Evolutionary conservation across 2,329 filamentous ascomycete genomes (phyloP), one percentile per base, ranked within the genome.

Genomic region (Dactylonectria estremocensis): DNA sequence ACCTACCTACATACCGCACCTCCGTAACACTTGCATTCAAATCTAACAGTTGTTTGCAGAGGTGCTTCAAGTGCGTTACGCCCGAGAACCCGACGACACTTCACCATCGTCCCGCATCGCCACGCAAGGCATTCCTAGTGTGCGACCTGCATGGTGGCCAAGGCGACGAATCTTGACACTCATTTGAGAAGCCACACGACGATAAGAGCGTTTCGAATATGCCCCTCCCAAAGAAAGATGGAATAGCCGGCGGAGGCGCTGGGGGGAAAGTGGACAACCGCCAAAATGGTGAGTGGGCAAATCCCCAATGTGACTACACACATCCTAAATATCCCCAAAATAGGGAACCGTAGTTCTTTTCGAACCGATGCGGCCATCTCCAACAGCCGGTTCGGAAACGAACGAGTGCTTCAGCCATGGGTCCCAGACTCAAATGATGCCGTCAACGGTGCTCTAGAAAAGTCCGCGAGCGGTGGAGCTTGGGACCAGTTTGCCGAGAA

Each of bases 401-500:
- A 97, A 81, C 91, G 95, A 67, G 86, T 90, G 59, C 85, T 98
- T 46, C 91, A 97, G 78, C 91, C 88, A 74, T 98, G 95, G 95
- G 89, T 95, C 62, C 90, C 93, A 7, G 91, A 91, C 71, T 80
- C 87, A 16, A 76, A 67, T 49, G 90, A 91, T 69, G 87, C 87
- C 31, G 80, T 89, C 46, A 92, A 95, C 76, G 86, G 93, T 71
- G 92, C 92, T 54, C 86, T 98, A 24, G 94, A 96, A 75, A 89
- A 84, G 57, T 74, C 85, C 2, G 74, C 78, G n/a, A 81, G 79
- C 59, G 77, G 81, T 16, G 84, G 83, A 7, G 84, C 83, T 10
- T 99, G 96, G 96, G 95, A 99, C 79, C 96, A 99, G 80, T 99
- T 99, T 77, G 93, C 93, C 65, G 91, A 89, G 69, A 98, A 98